Percentiles rank a stretch among this genome's conserved stretches.
phyloP scores from a whole-genome alignment of 768 basidiomycete species.

The Infundibulicybe gibba region DNA sequence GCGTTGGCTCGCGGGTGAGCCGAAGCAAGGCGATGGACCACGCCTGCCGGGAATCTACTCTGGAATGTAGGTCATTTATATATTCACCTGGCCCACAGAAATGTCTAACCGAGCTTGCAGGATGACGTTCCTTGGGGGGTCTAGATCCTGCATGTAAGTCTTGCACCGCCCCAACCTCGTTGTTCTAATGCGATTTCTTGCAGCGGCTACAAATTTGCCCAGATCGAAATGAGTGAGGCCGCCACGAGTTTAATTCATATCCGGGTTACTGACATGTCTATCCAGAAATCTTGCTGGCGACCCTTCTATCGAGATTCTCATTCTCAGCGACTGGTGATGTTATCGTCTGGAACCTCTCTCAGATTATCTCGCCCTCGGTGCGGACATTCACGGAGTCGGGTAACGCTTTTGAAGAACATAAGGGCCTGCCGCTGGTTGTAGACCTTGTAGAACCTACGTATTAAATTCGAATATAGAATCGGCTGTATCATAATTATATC shows the following conservation, averaged over 20 bases:
- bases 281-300: constrained; percentile 36
- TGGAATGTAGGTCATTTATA: constrained; percentile 36
- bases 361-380: constrained; percentile 43
- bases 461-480: no score
- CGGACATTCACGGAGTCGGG: constrained; percentile 7
- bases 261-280: neutral
- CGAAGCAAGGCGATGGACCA: constrained; percentile 8
- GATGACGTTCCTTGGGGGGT: constrained; percentile 56
- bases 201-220: constrained; percentile 52
- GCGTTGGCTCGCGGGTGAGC: constrained; percentile 37
- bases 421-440: constrained; percentile 32
- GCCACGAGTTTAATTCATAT: neutral
- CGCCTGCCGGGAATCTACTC: constrained; percentile 48
- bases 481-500: no score
- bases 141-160: constrained; percentile 50
- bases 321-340: constrained; percentile 30
- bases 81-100: neutral
- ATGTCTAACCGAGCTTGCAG: constrained; percentile 18
- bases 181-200: neutral
- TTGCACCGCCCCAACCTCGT: neutral
- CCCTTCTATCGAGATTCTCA: constrained; percentile 29
- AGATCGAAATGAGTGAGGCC: constrained; percentile 51
- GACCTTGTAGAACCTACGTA: no score
- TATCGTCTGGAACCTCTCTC: constrained; percentile 44
- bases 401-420: constrained; percentile 22